Evolutionary conservation across 768 basidiomycete species (phyloP), one percentile per base, ranked within the genome.

Genomic region (Pleurotus sapidus): DNA sequence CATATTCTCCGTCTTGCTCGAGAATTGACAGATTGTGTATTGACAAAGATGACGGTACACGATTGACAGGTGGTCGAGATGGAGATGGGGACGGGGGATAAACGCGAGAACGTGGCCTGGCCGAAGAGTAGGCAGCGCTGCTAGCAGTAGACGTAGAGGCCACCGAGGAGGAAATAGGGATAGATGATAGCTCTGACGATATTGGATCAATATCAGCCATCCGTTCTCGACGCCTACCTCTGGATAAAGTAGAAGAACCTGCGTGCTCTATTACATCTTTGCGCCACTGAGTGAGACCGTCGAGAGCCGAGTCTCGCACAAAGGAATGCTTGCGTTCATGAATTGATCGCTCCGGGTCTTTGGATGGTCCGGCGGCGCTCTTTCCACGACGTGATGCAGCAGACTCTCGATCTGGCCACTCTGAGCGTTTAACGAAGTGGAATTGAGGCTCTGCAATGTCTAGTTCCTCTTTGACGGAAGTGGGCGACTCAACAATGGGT

Each of bases 391-490:
- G 77, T 49, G 86, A 74, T 17, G 86, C 87, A 56, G 84, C 87
- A 4, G 82, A 75, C 72, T 91, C 91, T 40, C 88, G 82, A 68
- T 90, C 89, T 1, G 88, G 89, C 91, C 91, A 92, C 61, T 89
- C 91, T 14, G 91, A 85, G 43, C 91, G 83, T 67, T 90, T 91
- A 47, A 92, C 88, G 63, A 91, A 91, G 74, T 91, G 83, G 65
- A 84, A 91, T 65, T 86, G 81, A 15, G 88, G 80, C 60, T 88
- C 82, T 23, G 83, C 80, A 45, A 89, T 84, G 58, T 83, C 80
- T 24, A 39, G 14, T 25, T 77, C 74, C 30, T 74, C 73, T 39
- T 81, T 74, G 30, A 74, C 71, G 25, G 74, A 72, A 6, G 74
- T 68, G 27, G 51, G 71, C 6, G 68, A 55, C 42, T 77, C 72